Conservation (phyloP, 78 protist species). For the Bodo saltans region DNA sequence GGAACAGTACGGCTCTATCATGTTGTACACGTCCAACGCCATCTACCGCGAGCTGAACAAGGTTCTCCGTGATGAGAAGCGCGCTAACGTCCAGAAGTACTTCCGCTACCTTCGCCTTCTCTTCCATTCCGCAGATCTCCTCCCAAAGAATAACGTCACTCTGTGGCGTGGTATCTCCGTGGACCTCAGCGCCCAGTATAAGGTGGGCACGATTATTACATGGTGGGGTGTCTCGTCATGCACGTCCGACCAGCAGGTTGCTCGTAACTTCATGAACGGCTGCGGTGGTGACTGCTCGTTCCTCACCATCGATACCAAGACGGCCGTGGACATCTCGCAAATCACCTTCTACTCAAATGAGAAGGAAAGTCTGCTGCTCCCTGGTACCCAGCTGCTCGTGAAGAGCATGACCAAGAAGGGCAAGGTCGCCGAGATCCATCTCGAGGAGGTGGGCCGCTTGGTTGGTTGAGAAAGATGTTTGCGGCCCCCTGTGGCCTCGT, state of each 20-base stretch:
- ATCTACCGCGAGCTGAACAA: slow-evolving; percentile 33
- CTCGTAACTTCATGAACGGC: slow-evolving; percentile 17
- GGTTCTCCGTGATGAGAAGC: slow-evolving; percentile 26
- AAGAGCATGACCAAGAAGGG: slow-evolving; percentile 8
- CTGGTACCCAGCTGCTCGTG: slow-evolving; percentile 29
- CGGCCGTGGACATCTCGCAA: background rate
- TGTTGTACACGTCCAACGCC: slow-evolving; percentile 34
- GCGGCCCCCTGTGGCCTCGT: too few species aligned
- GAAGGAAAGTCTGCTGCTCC: slow-evolving; percentile 11
- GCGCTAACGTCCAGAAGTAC: background rate
- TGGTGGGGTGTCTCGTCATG: slow-evolving; percentile 40
- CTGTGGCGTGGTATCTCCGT: slow-evolving; percentile 34
- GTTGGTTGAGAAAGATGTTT: background rate
- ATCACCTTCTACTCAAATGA: slow-evolving; percentile 17
- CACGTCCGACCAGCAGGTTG: slow-evolving; percentile 26
- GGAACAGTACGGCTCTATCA: background rate
- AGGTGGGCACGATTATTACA: background rate
- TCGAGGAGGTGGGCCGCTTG: slow-evolving; percentile 16
- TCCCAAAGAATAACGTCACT: background rate
- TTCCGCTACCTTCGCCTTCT: slow-evolving; percentile 19
- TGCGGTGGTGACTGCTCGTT: slow-evolving; percentile 2
- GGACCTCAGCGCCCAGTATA: slow-evolving; percentile 5
- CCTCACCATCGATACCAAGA: slow-evolving; percentile 25
- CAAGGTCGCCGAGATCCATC: slow-evolving; percentile 9
- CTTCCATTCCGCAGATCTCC: background rate